phyloP scores from a whole-genome alignment of 495 filamentous ascomycete species.

The Aspergillus wentii region DNA sequence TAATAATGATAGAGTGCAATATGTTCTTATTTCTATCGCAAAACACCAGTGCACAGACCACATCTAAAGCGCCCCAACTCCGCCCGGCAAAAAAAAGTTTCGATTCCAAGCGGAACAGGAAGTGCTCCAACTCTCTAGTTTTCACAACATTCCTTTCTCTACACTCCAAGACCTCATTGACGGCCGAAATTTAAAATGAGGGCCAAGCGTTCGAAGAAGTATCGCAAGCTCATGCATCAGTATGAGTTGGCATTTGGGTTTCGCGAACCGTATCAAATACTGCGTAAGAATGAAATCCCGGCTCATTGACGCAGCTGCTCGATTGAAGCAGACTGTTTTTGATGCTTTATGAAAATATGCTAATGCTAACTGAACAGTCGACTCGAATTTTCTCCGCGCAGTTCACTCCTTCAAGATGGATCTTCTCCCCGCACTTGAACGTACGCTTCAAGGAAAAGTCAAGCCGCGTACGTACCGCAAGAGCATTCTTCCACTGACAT shows the following conservation, averaged over 20 bases:
- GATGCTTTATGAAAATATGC: neutral
- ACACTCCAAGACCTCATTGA: conserved; percentile 1
- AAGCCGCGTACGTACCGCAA: conserved; percentile 64
- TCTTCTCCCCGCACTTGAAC: conserved; percentile 61
- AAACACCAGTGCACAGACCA: conserved; percentile 22
- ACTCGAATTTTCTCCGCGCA: conserved; percentile 74
- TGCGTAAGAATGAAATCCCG: conserved; percentile 46
- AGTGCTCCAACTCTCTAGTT: too few species aligned
- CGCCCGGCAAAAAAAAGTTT: conserved; percentile 45
- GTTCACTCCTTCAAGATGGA: conserved; percentile 77
- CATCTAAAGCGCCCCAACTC: conserved; percentile 17
- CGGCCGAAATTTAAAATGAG: conserved; percentile 52
- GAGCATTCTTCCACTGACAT: conserved; percentile 3
- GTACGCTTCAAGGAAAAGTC: conserved; percentile 71
- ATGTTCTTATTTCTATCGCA: neutral
- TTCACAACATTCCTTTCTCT: neutral
- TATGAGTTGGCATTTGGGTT: conserved; percentile 81
- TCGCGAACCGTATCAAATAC: conserved; percentile 89
- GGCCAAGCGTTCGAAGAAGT: conserved; percentile 90
- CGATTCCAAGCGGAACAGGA: conserved; percentile 10
- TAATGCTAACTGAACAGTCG: conserved; percentile 45
- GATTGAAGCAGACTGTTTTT: too few species aligned
- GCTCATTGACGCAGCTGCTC: too few species aligned
- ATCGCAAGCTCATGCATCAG: conserved; percentile 92
- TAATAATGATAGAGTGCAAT: too few species aligned